Conservation (phyloP, 768 basidiomycete species). For the Suillus alpinus region DNA sequence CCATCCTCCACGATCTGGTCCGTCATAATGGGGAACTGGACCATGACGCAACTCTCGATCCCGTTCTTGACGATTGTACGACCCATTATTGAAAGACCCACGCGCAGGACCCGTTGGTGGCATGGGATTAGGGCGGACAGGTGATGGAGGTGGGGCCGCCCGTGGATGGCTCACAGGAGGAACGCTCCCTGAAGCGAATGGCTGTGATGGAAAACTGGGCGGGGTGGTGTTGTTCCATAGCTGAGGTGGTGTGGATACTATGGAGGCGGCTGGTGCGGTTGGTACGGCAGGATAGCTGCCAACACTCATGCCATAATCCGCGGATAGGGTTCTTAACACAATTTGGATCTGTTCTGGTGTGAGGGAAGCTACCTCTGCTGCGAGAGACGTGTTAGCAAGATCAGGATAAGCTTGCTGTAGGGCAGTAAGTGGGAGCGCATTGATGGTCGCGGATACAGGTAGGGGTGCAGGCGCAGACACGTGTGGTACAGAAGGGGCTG, state of each 20-base stretch:
- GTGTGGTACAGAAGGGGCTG: conserved; percentile 12
- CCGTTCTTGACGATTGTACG: conserved; percentile 26
- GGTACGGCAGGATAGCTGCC: conserved; percentile 28
- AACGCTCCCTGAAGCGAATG: conserved; percentile 8
- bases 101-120: conserved; percentile 15
- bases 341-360: conserved; percentile 75
- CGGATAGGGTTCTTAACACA: conserved; percentile 57
- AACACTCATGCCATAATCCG: conserved; percentile 36
- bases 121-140: conserved; percentile 12
- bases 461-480: conserved; percentile 9
- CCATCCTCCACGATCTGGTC: conserved; percentile 34
- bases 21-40: conserved; percentile 24
- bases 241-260: conserved; percentile 23
- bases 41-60: conserved; percentile 23
- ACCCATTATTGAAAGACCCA: conserved; percentile 25
- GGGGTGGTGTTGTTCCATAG: conserved; percentile 10
- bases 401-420: conserved; percentile 31
- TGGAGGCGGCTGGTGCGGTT: conserved; percentile 25
- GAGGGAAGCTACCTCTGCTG: conserved; percentile 68
- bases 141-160: conserved; percentile 27
- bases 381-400: conserved; percentile 50
- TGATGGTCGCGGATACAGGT: neutral
- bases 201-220: conserved; percentile 12
- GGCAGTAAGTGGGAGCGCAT: conserved; percentile 16
- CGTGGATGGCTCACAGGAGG: conserved; percentile 25